Evolutionary conservation across 1,139 yeast genomes (phyloP).

Genomic region (Maudiozyma humilis): DNA sequence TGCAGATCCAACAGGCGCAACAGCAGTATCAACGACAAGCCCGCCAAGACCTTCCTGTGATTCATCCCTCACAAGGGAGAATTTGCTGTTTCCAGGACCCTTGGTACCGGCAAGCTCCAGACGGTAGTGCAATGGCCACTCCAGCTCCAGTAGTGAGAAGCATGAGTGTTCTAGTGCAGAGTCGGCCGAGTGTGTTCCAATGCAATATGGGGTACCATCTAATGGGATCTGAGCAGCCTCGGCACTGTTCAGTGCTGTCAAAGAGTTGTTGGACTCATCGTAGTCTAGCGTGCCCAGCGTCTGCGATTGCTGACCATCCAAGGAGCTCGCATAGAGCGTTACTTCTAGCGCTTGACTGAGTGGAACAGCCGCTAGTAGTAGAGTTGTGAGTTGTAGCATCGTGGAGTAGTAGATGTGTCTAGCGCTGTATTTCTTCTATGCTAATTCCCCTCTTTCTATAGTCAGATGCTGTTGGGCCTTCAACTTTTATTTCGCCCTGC

Average conservation of each 20-base stretch:
- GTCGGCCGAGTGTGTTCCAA: conserved; percentile 9
- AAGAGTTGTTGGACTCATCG: conserved; percentile 2
- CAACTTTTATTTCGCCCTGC: too few relatives aligned
- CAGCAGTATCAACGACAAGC: conserved; percentile 11
- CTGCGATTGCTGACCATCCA: conserved; percentile 4
- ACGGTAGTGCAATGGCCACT: conserved; percentile 19
- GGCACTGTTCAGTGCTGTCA: background rate
- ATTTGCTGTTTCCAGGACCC: conserved; percentile 12
- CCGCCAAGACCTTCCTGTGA: conserved; percentile 14
- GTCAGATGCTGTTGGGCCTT: too few relatives aligned
- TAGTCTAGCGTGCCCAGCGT: conserved; percentile 11
- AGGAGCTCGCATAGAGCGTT: conserved; percentile 7
- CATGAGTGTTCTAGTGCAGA: conserved; percentile 11
- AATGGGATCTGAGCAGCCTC: background rate
- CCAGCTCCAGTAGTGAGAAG: conserved; percentile 19
- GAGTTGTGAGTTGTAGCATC: background rate
- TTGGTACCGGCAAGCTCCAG: conserved; percentile 11
- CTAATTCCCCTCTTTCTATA: too few relatives aligned
- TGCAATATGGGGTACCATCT: conserved; percentile 7
- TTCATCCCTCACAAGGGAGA: conserved; percentile 18
- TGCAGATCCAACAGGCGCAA: conserved; percentile 21
- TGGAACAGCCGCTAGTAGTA: background rate
- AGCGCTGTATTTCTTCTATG: too few relatives aligned
- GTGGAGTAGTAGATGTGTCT: background rate
- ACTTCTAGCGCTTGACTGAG: background rate